phyloP scores from a whole-genome alignment of 2,329 filamentous ascomycete genomes.

The Fusarium oxysporum region DNA sequence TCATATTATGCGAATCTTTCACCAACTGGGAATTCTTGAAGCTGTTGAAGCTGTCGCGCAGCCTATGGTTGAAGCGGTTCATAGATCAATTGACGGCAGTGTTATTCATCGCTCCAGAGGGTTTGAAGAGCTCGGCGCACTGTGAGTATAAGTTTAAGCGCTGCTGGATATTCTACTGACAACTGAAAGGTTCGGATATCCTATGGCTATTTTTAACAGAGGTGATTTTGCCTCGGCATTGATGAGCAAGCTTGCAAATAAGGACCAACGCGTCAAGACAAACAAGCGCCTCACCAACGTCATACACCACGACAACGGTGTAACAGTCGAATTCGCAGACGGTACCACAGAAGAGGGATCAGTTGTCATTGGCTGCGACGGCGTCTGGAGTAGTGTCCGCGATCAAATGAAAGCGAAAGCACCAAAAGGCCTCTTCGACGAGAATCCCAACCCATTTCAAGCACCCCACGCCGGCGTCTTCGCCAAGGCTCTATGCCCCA shows the following conservation, averaged over 20 bases:
- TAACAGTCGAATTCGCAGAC: slow-evolving; percentile 17
- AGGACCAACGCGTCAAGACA: slow-evolving; percentile 7
- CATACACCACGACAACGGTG: neutral
- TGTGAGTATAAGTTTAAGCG: fast-evolving
- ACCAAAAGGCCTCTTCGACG: slow-evolving; percentile 22
- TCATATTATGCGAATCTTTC: slow-evolving; percentile 20
- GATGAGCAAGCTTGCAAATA: slow-evolving; percentile 2
- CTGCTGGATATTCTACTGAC: fast-evolving
- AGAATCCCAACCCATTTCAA: slow-evolving; percentile 12
- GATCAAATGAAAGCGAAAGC: slow-evolving; percentile 17
- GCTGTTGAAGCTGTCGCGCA: neutral
- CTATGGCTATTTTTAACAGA: slow-evolving; percentile 24
- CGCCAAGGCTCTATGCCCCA: neutral
- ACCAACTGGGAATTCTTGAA: slow-evolving; percentile 18
- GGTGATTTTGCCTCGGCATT: slow-evolving; percentile 13
- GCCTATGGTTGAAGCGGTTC: slow-evolving; percentile 10
- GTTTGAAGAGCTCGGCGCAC: neutral
- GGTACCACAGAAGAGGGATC: slow-evolving; percentile 18
- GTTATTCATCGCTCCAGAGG: neutral
- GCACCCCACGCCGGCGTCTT: slow-evolving; percentile 12
- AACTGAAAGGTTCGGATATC: slow-evolving; percentile 2
- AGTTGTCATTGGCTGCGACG: neutral
- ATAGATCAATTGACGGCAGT: slow-evolving; percentile 7
- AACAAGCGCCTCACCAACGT: slow-evolving; percentile 23
- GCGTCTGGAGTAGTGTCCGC: slow-evolving; percentile 20